These are phyloP conservation scores for Stemphylium vesicarium DNA, from an alignment of 2,329 filamentous ascomycete species.

Conservation along the genomic window DNA sequence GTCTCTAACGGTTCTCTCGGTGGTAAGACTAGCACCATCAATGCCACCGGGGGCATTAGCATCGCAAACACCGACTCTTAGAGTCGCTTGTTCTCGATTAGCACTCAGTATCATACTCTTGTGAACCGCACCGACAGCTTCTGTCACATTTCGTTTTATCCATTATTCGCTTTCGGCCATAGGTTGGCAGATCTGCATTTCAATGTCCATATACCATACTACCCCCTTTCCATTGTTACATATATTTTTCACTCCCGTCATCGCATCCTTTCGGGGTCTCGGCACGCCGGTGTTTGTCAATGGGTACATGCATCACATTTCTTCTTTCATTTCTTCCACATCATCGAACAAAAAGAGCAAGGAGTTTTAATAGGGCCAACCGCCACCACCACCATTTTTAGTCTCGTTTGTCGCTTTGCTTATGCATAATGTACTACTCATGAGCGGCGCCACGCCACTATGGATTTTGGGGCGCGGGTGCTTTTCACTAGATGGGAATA, in stretches of 20 bases:
- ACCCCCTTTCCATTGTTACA: constrained; percentile 8
- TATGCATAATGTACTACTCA: no score
- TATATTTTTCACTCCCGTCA: background rate
- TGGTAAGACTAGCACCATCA: constrained; percentile 20
- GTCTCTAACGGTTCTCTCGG: constrained; percentile 32
- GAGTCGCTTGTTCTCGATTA: constrained; percentile 4
- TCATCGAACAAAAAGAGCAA: no score
- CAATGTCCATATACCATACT: constrained; percentile 37
- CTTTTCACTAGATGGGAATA: background rate
- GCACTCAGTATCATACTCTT: constrained; percentile 1
- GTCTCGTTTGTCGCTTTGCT: no score
- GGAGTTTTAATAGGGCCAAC: no score
- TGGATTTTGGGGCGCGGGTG: background rate
- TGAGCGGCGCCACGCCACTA: no score
- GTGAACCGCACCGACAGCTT: constrained; percentile 9
- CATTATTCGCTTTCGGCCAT: constrained; percentile 10
- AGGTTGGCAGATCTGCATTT: constrained; percentile 22
- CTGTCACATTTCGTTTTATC: constrained; percentile 7
- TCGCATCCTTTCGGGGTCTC: background rate
- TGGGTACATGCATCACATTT: constrained; percentile 1
- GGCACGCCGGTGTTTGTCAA: background rate
- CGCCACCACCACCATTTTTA: no score
- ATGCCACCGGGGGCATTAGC: constrained; percentile 21
- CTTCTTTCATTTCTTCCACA: background rate
- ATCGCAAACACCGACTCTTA: constrained; percentile 22